A percentile compares a stretch with the other conserved stretches of the same genome.
These are phyloP conservation scores for Penicillium subrubescens DNA, from an alignment of 495 filamentous ascomycete species.

Conservation along the genomic window DNA sequence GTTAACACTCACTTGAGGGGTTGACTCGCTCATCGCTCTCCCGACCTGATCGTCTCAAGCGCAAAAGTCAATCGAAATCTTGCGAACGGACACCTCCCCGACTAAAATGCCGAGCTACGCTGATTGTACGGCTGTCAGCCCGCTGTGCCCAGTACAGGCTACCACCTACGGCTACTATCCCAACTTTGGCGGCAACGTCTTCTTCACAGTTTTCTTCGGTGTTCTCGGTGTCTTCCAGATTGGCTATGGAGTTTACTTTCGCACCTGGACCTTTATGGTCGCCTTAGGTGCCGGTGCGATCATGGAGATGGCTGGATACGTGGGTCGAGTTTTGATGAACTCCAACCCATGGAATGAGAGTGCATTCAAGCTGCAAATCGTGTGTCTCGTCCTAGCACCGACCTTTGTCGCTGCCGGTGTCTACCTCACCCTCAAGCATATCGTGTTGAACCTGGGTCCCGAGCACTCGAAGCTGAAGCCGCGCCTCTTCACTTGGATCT, in stretches of 20 bases:
- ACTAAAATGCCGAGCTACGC: slow-evolving; percentile 29
- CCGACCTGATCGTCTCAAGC: neutral
- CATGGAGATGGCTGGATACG: slow-evolving; percentile 57
- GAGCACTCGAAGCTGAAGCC: slow-evolving; percentile 57
- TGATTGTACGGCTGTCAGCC: slow-evolving; percentile 49
- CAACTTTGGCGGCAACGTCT: slow-evolving; percentile 61
- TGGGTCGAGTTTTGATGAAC: slow-evolving; percentile 60
- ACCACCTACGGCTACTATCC: slow-evolving; percentile 72
- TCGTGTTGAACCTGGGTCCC: slow-evolving; percentile 57
- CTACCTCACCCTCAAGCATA: slow-evolving; percentile 69
- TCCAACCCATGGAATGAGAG: slow-evolving; percentile 59
- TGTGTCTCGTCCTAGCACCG: slow-evolving; percentile 65
- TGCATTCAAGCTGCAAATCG: slow-evolving; percentile 69
- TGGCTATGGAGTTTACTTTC: slow-evolving; percentile 55
- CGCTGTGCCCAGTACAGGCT: slow-evolving; percentile 56
- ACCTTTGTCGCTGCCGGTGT: slow-evolving; percentile 66
- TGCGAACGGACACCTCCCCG: neutral
- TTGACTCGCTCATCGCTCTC: neutral
- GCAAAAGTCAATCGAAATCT: neutral
- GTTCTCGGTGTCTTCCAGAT: slow-evolving; percentile 50
- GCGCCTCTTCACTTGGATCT: slow-evolving; percentile 64
- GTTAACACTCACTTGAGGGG: neutral
- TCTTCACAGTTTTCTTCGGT: slow-evolving; percentile 60
- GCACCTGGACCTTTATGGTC: slow-evolving; percentile 62
- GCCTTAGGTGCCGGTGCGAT: slow-evolving; percentile 52